Evolutionary conservation across 352 stramenopile genomes (phyloP).

Genomic region (Phytophthora pistaciae): DNA sequence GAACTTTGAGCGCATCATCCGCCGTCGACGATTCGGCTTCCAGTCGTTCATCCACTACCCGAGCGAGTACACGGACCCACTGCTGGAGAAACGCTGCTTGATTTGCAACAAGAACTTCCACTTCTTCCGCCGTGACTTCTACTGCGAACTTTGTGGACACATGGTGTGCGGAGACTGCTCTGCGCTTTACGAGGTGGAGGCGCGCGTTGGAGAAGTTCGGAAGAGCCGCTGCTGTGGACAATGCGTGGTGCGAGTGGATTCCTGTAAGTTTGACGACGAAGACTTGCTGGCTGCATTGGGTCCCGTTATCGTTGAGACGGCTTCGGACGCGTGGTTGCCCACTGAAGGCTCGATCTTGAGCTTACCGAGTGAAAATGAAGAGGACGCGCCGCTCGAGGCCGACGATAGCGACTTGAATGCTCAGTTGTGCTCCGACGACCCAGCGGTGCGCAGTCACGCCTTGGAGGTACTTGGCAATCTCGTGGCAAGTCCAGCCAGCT

Average conservation of each 20-base stretch:
- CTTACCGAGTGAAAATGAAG: conserved; percentile 14
- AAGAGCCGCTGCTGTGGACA: conserved; percentile 54
- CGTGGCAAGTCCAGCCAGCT: conserved; percentile 32
- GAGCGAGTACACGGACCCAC: conserved; percentile 34
- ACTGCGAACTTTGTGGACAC: conserved; percentile 67
- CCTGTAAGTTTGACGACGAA: conserved; percentile 62
- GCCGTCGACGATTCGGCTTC: conserved; percentile 70
- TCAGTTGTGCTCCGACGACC: conserved; percentile 54
- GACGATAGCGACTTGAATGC: conserved; percentile 41
- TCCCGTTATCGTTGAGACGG: conserved; percentile 45
- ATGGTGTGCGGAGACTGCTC: conserved; percentile 62
- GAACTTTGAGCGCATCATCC: conserved; percentile 67
- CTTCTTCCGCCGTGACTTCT: conserved; percentile 58
- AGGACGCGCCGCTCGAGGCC: conserved; percentile 22
- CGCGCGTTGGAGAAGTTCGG: conserved; percentile 48
- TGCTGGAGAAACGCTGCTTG: conserved; percentile 41
- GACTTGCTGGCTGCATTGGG: conserved; percentile 54
- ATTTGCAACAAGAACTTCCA: conserved; percentile 63
- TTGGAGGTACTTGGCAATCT: conserved; percentile 57
- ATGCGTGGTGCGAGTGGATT: conserved; percentile 63
- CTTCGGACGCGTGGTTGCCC: conserved; percentile 46
- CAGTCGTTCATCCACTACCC: conserved; percentile 76
- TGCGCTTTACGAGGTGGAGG: conserved; percentile 59
- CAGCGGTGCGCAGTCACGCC: conserved; percentile 41
- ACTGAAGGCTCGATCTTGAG: neutral